These are phyloP conservation scores for Lodderomyces oxycetoniae DNA, from an alignment of 1,139 yeast species.

Conservation along the genomic window DNA sequence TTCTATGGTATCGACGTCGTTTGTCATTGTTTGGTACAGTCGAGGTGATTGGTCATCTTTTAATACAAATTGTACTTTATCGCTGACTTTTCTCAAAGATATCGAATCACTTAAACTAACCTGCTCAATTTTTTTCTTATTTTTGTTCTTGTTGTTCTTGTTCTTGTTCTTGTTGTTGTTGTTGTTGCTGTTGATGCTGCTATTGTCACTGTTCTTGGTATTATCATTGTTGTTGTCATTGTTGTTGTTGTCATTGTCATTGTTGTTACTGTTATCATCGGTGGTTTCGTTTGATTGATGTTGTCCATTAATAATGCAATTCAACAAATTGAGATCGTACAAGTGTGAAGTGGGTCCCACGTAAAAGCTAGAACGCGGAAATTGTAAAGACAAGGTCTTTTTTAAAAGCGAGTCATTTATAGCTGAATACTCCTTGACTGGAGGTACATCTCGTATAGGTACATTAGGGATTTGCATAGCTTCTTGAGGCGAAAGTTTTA, in stretches of 20 bases:
- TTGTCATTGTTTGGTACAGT: constrained; percentile 57
- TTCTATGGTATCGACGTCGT: constrained; percentile 68
- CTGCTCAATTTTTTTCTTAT: constrained; percentile 44
- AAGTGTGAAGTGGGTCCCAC: constrained; percentile 68
- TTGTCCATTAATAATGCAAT: constrained; percentile 47
- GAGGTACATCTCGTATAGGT: constrained; percentile 49
- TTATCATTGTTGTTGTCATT: constrained; percentile 43
- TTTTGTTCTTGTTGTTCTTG: constrained; percentile 17
- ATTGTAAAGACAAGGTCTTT: constrained; percentile 50
- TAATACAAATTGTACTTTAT: constrained; percentile 58
- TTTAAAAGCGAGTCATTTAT: constrained; percentile 46
- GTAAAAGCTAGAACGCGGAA: constrained; percentile 71
- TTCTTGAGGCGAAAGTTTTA: constrained; percentile 10
- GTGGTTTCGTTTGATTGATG: constrained; percentile 32
- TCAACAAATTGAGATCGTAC: constrained; percentile 56
- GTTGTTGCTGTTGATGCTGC: constrained; percentile 7
- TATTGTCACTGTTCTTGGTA: neutral
- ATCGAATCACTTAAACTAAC: constrained; percentile 54
- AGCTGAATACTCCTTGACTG: constrained; percentile 51
- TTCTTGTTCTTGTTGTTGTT: constrained; percentile 27
- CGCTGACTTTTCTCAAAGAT: constrained; percentile 64
- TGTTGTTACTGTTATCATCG: constrained; percentile 1
- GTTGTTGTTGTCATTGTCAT: constrained; percentile 7
- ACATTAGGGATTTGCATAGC: constrained; percentile 45
- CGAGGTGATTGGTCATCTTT: constrained; percentile 70